These are phyloP conservation scores for Rhodotorula paludigena DNA, from an alignment of 768 basidiomycete species.

Conservation along the genomic window DNA sequence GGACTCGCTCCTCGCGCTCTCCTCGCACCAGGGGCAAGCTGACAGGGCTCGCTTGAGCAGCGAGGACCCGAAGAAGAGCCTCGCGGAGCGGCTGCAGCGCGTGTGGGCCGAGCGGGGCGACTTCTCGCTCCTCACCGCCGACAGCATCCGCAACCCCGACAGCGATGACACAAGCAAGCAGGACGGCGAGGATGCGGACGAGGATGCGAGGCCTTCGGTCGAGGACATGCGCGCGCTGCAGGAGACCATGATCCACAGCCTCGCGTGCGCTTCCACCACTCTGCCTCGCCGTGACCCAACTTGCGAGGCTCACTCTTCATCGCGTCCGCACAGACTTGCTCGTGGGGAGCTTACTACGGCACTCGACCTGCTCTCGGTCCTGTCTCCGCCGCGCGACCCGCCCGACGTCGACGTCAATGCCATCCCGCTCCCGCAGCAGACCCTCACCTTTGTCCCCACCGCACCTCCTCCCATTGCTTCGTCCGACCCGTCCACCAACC, in stretches of 20 bases:
- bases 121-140: constrained; percentile 29
- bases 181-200: constrained; percentile 1
- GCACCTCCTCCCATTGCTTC: not conserved
- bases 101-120: constrained; percentile 38
- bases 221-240: constrained; percentile 26
- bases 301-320: not conserved
- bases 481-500: not conserved
- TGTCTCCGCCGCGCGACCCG: constrained; percentile 31
- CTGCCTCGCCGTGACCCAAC: not conserved
- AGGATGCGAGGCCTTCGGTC: constrained; percentile 10
- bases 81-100: constrained; percentile 23
- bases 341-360: constrained; percentile 35
- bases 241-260: constrained; percentile 24
- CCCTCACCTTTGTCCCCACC: constrained; percentile 23
- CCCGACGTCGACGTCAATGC: constrained; percentile 31
- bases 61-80: constrained; percentile 12
- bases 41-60: not conserved
- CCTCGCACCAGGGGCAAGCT: not conserved
- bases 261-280: constrained; percentile 11
- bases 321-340: constrained; percentile 20
- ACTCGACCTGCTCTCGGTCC: constrained; percentile 36
- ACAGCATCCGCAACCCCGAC: constrained; percentile 5
- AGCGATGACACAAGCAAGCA: not conserved
- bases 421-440: constrained; percentile 29
- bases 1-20: not conserved